Evolutionary conservation across 2,329 filamentous ascomycete genomes (phyloP).

Genomic region (Mollisia scopiformis): DNA sequence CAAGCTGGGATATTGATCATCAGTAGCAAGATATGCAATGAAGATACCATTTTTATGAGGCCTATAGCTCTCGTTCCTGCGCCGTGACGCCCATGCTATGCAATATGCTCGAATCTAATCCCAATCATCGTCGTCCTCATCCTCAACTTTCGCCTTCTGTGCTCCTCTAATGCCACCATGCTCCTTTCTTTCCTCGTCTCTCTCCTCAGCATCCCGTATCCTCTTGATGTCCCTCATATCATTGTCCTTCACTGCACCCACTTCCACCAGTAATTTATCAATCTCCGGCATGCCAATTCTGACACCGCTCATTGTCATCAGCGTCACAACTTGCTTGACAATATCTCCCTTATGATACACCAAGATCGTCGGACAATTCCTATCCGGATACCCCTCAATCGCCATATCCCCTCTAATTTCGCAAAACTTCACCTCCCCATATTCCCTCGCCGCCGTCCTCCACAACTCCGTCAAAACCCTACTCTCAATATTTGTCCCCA

Average conservation of each 20-base stretch:
- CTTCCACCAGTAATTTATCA: slow-evolving; percentile 78
- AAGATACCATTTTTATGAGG: not conserved
- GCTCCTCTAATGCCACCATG: slow-evolving; percentile 34
- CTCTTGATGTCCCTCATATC: slow-evolving; percentile 69
- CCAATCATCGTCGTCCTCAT: slow-evolving; percentile 55
- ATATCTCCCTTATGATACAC: slow-evolving; percentile 94
- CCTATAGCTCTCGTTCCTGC: not conserved
- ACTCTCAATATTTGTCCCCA: slow-evolving; percentile 83
- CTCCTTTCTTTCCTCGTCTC: slow-evolving; percentile 34
- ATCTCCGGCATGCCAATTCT: slow-evolving; percentile 73
- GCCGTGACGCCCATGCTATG: slow-evolving; percentile 18
- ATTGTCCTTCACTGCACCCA: slow-evolving; percentile 77
- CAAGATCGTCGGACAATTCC: slow-evolving; percentile 91
- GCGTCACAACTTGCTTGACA: slow-evolving; percentile 86
- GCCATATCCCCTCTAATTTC: slow-evolving; percentile 91
- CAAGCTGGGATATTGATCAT: too few species aligned
- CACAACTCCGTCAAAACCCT: slow-evolving; percentile 83
- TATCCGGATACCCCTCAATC: slow-evolving; percentile 94
- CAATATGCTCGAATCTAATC: slow-evolving; percentile 42
- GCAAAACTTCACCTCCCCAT: slow-evolving; percentile 96
- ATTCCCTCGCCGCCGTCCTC: slow-evolving; percentile 81
- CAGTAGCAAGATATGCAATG: not conserved
- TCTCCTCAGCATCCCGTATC: slow-evolving; percentile 34
- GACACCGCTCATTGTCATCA: slow-evolving; percentile 76
- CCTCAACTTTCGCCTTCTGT: slow-evolving; percentile 29